Evolutionary conservation across 768 basidiomycete genomes (phyloP).

Genomic region (Xerocomellus chrysenteron): DNA sequence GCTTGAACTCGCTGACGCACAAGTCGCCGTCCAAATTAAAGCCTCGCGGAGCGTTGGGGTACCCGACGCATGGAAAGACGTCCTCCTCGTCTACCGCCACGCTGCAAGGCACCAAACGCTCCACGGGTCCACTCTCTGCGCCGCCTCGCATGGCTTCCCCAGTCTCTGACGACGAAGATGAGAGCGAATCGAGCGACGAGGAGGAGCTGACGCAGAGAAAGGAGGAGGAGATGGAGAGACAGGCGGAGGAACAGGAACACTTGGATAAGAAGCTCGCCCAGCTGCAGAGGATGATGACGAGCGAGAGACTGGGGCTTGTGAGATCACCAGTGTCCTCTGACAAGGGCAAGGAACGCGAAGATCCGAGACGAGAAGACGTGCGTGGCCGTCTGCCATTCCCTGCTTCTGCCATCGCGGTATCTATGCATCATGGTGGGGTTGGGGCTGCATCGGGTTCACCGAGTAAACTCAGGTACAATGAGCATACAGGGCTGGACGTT

Average conservation of each 20-base stretch:
- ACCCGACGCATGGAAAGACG: constrained; percentile 40
- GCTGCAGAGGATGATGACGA: constrained; percentile 71
- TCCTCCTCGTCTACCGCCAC: constrained; percentile 74
- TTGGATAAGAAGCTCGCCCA: constrained; percentile 67
- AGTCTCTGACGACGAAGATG: constrained; percentile 49
- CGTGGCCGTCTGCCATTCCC: constrained; percentile 43
- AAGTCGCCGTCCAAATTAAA: constrained; percentile 41
- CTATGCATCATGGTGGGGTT: neutral
- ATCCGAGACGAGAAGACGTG: constrained; percentile 23
- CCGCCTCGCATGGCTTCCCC: constrained; percentile 48
- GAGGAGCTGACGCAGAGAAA: constrained; percentile 50
- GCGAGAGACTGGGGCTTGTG: constrained; percentile 70
- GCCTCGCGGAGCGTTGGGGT: constrained; percentile 12
- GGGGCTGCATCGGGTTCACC: constrained; percentile 28
- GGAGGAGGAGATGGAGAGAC: constrained; percentile 70
- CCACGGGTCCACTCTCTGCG: constrained; percentile 15
- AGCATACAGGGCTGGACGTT: constrained; percentile 29
- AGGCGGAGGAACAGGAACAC: constrained; percentile 64
- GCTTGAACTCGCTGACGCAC: constrained; percentile 58
- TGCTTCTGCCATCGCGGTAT: constrained; percentile 8
- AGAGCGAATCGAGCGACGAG: constrained; percentile 59
- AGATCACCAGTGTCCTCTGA: constrained; percentile 32
- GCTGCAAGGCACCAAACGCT: constrained; percentile 48
- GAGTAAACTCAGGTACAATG: constrained; percentile 24
- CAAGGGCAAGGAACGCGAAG: constrained; percentile 38